Evolutionary conservation across 352 stramenopile genomes (phyloP), one percentile per base, ranked within the genome.

Genomic region (Pythium inflatum): DNA sequence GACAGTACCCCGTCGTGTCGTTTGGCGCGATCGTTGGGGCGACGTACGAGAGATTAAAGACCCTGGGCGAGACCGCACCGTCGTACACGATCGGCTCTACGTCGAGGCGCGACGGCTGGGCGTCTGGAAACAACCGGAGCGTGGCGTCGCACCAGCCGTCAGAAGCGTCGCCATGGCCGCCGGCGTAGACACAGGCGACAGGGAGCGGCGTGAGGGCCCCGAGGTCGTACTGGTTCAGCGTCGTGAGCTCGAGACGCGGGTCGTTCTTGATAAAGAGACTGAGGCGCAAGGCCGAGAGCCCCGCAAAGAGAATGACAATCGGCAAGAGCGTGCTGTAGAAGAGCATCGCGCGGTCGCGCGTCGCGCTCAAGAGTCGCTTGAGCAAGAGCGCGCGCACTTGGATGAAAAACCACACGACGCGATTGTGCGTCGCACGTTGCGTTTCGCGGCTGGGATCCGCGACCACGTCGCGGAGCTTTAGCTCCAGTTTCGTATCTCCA

Each of bases 271-370:
- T 62, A 11, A 88, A 76, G 0, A 82, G 34, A 60, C 79, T 91
- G 25, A 81, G 58, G 43, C 87, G 80, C 7, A 97, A 68, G 1
- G 82, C 68, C 28, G 77, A 80, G 20, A 97, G 55, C 0, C 88
- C 89, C 0, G 88, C 62, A 28, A 90, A 79, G 25, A 96, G 75
- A n/a, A 93, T 67, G 5, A 87, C 54, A 43, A 92, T 73, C 0
- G 89, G 89, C 20, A 95, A 68, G 12, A 94, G 25, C 2, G 70
- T 85, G 64, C 87, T 92, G 72, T 89, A 95, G 59, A 90, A 79
- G 5, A 97, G 45, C 76, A 91, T 87, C 36, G 78, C 81, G 11
- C 78, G 74, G 57, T 95, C 88, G 16, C 88, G 80, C 27, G 78
- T 87, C 0, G 82, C 84, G 20, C 71, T 79, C 16, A 76, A 62